Base-by-base conservation (phyloP, 169 alveolate genomes). In the Plasmodium gallinaceum region DNA sequence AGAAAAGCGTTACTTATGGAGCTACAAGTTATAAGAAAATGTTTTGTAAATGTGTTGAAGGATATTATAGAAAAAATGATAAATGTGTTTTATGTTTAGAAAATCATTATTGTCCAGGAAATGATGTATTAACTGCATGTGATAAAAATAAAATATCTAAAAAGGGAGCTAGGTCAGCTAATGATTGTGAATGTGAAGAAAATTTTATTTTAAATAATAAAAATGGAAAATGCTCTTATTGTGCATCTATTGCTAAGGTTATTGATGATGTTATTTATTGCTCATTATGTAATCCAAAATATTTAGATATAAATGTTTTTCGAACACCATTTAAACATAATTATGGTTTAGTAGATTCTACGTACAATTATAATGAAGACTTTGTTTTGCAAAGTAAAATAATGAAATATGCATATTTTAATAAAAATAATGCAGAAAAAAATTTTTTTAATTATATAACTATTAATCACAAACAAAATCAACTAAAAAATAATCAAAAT, bases 11-110 rank as follows among this genome's bases (percentile, higher is more conserved):
- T 12, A 42, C 43, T 16, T 64, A 74, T 16, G 94, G 91, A 9
- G 93, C 93, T 0, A 78, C 69, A 24, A 88, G 78, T 78, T 83
- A 71, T 69, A 69, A 24, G 18, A 88, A 92, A 74, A 61, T 92
- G 86, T n/a, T 10, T 74, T 92, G 95, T 20, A 75, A 32, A 54
- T 94, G 96, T 68, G 57, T 70, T 37, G 88, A 46, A 62, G 96
- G 96, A 7, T 85, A 70, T 64, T 94, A 72, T 58, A 69, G 58
- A 43, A 85, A 58, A 69, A 90, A 88, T 45, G 91, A 85, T 39
- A 65, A 74, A 22, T 94, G 96, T 65, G 86, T 68, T 14, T 66
- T 76, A 48, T 94, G 96, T 58, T 61, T 75, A 24, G 54, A 85
- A 51, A 90, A 94, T 46, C 74, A 57, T 42, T 94, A 86, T 65